Evolutionary conservation across 1,284 basidiomycete species (phyloP).

Genomic region (Tausonia pullulans): DNA sequence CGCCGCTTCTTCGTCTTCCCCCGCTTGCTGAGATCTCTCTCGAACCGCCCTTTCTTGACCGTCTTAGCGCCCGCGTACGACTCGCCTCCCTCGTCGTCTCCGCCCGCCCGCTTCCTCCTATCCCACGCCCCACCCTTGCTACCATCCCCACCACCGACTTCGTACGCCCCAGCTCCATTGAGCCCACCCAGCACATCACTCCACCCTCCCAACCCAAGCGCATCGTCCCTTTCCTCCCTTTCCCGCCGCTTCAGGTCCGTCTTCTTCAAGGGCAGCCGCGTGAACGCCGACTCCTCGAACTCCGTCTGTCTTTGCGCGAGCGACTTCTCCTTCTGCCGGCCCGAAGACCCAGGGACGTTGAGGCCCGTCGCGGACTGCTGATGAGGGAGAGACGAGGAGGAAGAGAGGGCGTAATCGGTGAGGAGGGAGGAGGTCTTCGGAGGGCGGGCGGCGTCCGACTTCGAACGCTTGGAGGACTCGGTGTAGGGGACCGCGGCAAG

Average conservation of each 20-base stretch:
- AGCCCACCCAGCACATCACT: constrained; percentile 34
- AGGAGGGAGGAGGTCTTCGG: constrained; percentile 61
- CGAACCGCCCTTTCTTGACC: constrained; percentile 63
- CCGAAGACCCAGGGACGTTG: constrained; percentile 26
- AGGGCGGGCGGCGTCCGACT: constrained; percentile 40
- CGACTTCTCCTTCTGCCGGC: constrained; percentile 38
- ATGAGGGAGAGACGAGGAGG: constrained; percentile 46
- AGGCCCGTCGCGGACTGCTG: constrained; percentile 69
- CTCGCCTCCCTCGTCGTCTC: constrained; percentile 27
- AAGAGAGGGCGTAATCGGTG: constrained; percentile 46
- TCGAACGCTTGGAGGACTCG: constrained; percentile 44
- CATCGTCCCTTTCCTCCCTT: constrained; percentile 82
- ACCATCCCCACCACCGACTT: constrained; percentile 31
- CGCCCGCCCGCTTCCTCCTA: constrained; percentile 33
- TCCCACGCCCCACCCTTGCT: constrained; percentile 48
- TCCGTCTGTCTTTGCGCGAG: constrained; percentile 61
- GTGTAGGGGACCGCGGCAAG: constrained; percentile 85
- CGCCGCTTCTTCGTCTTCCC: constrained; percentile 7
- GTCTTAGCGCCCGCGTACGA: constrained; percentile 37
- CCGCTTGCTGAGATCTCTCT: constrained; percentile 49
- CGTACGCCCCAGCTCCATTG: constrained; percentile 15
- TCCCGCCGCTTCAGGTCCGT: constrained; percentile 65
- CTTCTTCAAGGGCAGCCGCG: constrained; percentile 82
- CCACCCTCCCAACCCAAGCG: constrained; percentile 56
- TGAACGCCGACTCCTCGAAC: constrained; percentile 95